A percentile compares a stretch with the other conserved stretches of the same genome.
phyloP scores from a whole-genome alignment of 1,284 basidiomycete genomes.

The Tilletia indica region DNA sequence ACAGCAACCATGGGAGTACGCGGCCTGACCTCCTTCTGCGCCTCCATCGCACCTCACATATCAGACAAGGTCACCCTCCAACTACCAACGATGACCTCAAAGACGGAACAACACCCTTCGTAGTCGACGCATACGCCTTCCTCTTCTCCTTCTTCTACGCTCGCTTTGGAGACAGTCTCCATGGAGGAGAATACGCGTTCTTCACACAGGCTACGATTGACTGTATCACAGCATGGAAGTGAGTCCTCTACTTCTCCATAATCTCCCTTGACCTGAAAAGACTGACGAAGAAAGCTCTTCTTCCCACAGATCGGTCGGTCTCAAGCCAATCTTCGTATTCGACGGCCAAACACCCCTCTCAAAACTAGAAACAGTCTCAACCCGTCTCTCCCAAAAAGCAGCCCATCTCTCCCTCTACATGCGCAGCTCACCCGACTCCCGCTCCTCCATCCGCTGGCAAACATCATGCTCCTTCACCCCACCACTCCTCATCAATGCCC shows the following conservation, averaged over 20 bases:
- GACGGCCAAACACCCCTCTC: constrained; percentile 40
- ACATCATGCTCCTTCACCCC: constrained; percentile 31
- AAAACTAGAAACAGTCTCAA: constrained; percentile 36
- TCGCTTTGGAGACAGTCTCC: constrained; percentile 34
- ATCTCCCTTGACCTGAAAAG: constrained; percentile 23
- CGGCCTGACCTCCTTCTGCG: constrained; percentile 37
- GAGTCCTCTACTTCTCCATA: background rate
- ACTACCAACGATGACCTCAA: constrained; percentile 4
- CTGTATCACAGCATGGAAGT: constrained; percentile 22
- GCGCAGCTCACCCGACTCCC: constrained; percentile 29
- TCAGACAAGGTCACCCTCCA: constrained; percentile 28
- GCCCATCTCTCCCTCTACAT: constrained; percentile 36
- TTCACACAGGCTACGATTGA: background rate
- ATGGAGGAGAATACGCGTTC: constrained; percentile 20
- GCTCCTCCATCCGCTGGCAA: constrained; percentile 34
- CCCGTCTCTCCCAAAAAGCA: constrained; percentile 25
- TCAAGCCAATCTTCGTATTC: constrained; percentile 45
- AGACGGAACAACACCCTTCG: constrained; percentile 19
- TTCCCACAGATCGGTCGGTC: constrained; percentile 28
- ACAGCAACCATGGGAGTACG: constrained; percentile 37
- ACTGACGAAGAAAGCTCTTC: too few relatives aligned
- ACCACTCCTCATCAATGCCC: constrained; percentile 34
- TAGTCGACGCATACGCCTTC: constrained; percentile 47
- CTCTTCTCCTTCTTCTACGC: constrained; percentile 37
- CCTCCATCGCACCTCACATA: constrained; percentile 28